Percentiles rank a stretch among this genome's conserved stretches.
Evolutionary conservation across 345 rosid species (phyloP).

Genomic region (Sisymbrium irio): DNA sequence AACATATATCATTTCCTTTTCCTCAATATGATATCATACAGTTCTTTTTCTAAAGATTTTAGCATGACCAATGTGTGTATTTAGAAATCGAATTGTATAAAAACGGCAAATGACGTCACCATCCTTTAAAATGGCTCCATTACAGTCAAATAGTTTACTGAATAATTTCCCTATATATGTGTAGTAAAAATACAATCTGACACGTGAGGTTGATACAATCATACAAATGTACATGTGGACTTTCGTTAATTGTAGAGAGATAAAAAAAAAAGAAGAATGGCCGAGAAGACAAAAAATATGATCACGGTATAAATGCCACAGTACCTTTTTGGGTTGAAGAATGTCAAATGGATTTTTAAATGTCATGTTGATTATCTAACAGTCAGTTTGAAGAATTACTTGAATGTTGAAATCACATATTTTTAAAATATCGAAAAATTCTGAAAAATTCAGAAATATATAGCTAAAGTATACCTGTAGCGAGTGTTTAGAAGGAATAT

Average conservation of each 20-base stretch:
- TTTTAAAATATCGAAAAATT: no score
- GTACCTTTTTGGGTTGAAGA: background rate
- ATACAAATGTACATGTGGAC: no score
- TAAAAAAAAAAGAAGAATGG: background rate
- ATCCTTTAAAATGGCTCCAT: background rate
- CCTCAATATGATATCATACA: no score
- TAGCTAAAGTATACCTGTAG: background rate
- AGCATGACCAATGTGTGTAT: background rate
- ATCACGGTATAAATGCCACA: background rate
- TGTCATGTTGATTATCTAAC: background rate
- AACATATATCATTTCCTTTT: no score
- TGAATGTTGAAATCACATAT: background rate
- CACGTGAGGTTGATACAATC: conserved; percentile 5
- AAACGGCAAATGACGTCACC: background rate
- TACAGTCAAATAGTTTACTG: background rate
- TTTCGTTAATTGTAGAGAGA: background rate
- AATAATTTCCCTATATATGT: background rate
- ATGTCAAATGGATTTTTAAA: background rate
- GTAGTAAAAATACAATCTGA: background rate
- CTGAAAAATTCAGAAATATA: background rate
- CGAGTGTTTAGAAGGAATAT: background rate
- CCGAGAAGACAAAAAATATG: background rate
- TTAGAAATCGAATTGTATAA: background rate
- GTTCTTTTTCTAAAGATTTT: no score
- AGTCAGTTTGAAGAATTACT: background rate